phyloP scores from a whole-genome alignment of 164 flowering plant species.

The Macadamia tetraphylla region DNA sequence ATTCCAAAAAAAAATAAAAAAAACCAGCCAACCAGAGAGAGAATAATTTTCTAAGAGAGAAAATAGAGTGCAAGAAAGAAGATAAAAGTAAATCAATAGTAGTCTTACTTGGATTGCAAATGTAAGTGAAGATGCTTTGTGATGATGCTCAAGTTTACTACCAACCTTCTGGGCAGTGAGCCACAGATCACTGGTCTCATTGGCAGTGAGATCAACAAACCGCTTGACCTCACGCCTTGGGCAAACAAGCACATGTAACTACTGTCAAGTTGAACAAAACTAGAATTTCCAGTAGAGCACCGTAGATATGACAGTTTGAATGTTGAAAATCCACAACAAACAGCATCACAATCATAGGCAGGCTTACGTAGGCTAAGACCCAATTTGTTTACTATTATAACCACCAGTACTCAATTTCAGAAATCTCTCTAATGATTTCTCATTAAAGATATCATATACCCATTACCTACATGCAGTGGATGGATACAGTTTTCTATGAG shows the following conservation, averaged over 20 bases:
- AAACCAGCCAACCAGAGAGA: too few relatives aligned
- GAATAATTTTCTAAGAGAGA: background rate
- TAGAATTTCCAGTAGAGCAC: background rate
- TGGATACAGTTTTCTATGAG: too few relatives aligned
- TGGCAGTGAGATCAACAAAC: constrained; percentile 51
- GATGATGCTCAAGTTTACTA: constrained; percentile 41
- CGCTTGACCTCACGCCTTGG: constrained; percentile 68
- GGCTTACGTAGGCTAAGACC: too few relatives aligned
- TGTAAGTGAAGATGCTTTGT: constrained; percentile 61
- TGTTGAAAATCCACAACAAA: too few relatives aligned
- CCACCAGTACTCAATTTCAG: too few relatives aligned
- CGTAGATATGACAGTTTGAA: background rate
- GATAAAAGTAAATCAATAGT: background rate
- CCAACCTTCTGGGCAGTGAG: constrained; percentile 55
- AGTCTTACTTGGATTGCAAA: constrained; percentile 53
- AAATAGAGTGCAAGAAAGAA: background rate
- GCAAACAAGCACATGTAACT: constrained; percentile 63
- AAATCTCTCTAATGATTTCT: too few relatives aligned
- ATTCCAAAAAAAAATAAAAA: too few relatives aligned
- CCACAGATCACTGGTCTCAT: constrained; percentile 68
- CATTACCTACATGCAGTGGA: too few relatives aligned
- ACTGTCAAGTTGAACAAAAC: constrained; percentile 39
- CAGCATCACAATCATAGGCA: too few relatives aligned
- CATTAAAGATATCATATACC: too few relatives aligned
- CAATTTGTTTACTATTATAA: too few relatives aligned